Evolutionary conservation across 441 rosid species (phyloP).

Genomic region (Pelargonium australe): DNA sequence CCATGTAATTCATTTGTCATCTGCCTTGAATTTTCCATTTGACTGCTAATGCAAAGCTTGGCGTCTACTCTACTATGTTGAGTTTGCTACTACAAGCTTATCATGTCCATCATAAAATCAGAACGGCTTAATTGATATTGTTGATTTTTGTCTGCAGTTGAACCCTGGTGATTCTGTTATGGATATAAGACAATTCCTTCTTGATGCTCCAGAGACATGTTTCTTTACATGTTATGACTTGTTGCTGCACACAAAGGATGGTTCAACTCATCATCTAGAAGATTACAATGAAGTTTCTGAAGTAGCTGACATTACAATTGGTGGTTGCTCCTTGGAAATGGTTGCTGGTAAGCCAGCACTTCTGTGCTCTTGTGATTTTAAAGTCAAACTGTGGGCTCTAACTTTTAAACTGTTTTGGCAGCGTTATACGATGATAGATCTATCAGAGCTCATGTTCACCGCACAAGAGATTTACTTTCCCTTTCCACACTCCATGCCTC

Average conservation of each 20-base stretch:
- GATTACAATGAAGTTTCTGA: conserved; percentile 97
- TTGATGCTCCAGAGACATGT: conserved; percentile 97
- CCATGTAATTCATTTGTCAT: not conserved
- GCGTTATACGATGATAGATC: conserved; percentile 95
- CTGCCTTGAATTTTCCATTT: not conserved
- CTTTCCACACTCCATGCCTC: conserved; percentile 86
- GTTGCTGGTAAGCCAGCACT: conserved; percentile 50
- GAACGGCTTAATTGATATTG: not conserved
- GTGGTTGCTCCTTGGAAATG: conserved; percentile 96
- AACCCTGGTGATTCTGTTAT: conserved; percentile 99
- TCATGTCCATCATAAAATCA: not conserved
- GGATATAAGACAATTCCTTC: conserved; percentile 96
- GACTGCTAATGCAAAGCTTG: not conserved
- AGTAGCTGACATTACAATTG: conserved; percentile 83
- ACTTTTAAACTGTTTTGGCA: conserved; percentile 33
- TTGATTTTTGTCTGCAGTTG: conserved; percentile 44
- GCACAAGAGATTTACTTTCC: conserved; percentile 84
- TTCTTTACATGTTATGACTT: conserved; percentile 90
- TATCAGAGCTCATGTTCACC: conserved; percentile 91
- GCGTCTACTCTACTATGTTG: not conserved
- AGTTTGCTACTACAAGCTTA: not conserved
- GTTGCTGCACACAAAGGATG: conserved; percentile 68
- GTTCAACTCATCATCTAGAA: conserved; percentile 73
- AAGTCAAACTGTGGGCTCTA: conserved; percentile 19
- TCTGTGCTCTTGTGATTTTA: conserved; percentile 8